A percentile compares a stretch with the other conserved stretches of the same genome.
phyloP scores from a whole-genome alignment of 2,329 filamentous ascomycete species.

The Fusarium xylarioides region DNA sequence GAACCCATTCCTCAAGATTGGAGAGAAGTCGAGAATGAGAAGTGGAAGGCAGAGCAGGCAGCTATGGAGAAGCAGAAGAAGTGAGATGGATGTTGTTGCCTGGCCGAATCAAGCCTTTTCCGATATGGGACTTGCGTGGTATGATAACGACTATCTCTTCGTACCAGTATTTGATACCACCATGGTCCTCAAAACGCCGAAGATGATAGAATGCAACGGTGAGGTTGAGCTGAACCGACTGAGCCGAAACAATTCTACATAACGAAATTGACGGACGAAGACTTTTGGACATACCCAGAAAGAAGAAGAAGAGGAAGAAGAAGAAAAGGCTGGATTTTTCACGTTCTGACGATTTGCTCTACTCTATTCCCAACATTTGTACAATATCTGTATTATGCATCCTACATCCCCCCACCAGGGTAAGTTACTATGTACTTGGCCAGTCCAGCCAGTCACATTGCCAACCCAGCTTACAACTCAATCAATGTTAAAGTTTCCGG shows the following conservation, averaged over 20 bases:
- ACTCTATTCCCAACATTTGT: not conserved
- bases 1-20: slow-evolving; percentile 69
- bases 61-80: slow-evolving; percentile 41
- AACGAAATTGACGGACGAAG: not conserved
- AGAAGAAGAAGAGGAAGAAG: too few relatives aligned
- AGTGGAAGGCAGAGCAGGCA: slow-evolving; percentile 54
- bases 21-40: slow-evolving; percentile 72
- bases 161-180: not conserved
- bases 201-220: not conserved
- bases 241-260: not conserved
- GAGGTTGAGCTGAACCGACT: not conserved
- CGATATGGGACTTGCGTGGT: not conserved
- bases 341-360: not conserved
- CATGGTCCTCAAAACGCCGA: not conserved
- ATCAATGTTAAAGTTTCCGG: not conserved
- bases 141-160: not conserved
- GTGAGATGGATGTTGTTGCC: slow-evolving; percentile 1
- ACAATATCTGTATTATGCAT: slow-evolving; percentile 14
- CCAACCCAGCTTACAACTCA: not conserved
- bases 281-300: not conserved
- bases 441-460: not conserved
- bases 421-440: not conserved
- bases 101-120: not conserved
- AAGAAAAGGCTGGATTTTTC: not conserved
- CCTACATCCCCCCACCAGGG: not conserved